phyloP scores from a whole-genome alignment of 345 rosid species.

The Sisymbrium altissimum region DNA sequence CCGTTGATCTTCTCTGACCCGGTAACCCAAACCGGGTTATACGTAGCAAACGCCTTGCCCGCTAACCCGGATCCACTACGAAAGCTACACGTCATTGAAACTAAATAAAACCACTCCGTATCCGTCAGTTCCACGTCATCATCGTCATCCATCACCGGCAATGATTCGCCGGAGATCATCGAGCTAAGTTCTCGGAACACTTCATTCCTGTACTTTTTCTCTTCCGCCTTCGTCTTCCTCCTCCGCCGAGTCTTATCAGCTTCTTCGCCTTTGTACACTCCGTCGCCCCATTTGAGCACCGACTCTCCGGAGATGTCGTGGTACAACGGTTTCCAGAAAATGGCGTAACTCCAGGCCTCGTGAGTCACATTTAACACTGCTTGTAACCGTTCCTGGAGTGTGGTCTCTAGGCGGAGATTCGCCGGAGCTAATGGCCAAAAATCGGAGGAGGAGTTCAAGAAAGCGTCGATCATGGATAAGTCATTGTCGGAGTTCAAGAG shows the following conservation, averaged over 20 bases:
- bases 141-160: neutral
- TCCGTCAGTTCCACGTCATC: conserved; percentile 86
- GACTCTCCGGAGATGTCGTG: conserved; percentile 45
- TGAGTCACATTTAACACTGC: conserved; percentile 63
- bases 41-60: conserved; percentile 59
- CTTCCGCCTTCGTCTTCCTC: conserved; percentile 32
- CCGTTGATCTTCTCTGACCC: conserved; percentile 52
- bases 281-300: conserved; percentile 84
- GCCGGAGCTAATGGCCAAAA: neutral
- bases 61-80: conserved; percentile 61
- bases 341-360: conserved; percentile 83
- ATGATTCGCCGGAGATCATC: conserved; percentile 54
- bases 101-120: conserved; percentile 84
- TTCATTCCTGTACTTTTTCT: conserved; percentile 65
- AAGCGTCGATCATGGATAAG: conserved; percentile 4
- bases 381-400: conserved; percentile 81
- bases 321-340: conserved; percentile 81
- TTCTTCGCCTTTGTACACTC: conserved; percentile 79
- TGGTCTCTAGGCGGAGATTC: conserved; percentile 48
- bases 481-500: neutral
- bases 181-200: conserved; percentile 71
- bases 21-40: conserved; percentile 59
- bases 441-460: conserved; percentile 12
- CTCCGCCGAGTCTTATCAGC: conserved; percentile 42
- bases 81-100: conserved; percentile 81